Conservation (phyloP, 2,329 filamentous ascomycete genomes). For the Botrytis galanthina region DNA sequence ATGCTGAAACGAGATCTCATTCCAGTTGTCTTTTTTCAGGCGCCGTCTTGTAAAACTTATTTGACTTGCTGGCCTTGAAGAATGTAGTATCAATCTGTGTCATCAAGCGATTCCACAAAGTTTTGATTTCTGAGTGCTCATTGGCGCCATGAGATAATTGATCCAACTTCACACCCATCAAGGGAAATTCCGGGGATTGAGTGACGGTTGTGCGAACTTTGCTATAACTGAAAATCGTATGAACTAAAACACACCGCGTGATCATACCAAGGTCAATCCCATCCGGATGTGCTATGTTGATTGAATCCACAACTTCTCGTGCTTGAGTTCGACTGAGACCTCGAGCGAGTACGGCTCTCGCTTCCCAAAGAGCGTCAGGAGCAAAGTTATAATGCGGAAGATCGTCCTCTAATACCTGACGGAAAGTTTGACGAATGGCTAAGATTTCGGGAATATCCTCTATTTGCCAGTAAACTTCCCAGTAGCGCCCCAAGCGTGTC, state of each 20-base stretch:
- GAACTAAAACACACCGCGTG: slow-evolving; percentile 11
- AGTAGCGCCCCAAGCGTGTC: background rate
- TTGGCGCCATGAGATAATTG: background rate
- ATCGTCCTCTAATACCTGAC: background rate
- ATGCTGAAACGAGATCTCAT: background rate
- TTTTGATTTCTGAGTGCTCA: background rate
- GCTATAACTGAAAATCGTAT: background rate
- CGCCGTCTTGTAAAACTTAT: background rate
- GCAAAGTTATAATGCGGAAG: background rate
- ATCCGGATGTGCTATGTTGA: slow-evolving; percentile 2
- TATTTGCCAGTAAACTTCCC: slow-evolving; percentile 14
- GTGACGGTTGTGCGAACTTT: background rate
- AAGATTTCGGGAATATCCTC: background rate
- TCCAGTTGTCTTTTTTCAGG: background rate
- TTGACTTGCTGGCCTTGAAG: background rate
- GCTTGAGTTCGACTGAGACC: slow-evolving; percentile 2
- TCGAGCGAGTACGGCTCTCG: background rate
- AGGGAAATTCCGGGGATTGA: slow-evolving; percentile 10
- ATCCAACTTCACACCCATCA: background rate
- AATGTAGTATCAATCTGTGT: slow-evolving; percentile 5
- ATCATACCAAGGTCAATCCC: slow-evolving; percentile 14
- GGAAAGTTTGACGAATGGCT: slow-evolving; percentile 5
- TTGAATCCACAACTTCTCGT: slow-evolving; percentile 3
- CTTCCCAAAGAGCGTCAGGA: background rate
- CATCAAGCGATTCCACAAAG: slow-evolving; percentile 10